A percentile compares a stretch with the other conserved stretches of the same genome.
Conservation (phyloP, 371 early-diverging fungal genomes). For the Mortierella sp. region DNA sequence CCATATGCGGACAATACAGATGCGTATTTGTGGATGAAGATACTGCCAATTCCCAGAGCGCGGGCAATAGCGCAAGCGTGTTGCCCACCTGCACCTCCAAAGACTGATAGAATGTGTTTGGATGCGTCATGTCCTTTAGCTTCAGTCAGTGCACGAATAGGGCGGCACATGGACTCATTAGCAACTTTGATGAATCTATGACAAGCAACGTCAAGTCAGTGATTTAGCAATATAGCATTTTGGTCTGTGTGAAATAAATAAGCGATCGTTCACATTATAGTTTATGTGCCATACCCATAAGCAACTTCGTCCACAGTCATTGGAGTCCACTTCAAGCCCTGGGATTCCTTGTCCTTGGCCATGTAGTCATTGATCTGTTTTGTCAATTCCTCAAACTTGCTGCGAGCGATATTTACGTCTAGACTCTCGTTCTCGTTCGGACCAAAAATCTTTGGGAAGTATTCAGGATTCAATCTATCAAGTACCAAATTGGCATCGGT, state of each 20-base stretch:
- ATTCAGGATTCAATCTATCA: conserved; percentile 88
- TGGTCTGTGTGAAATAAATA: background rate
- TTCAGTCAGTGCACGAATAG: conserved; percentile 94
- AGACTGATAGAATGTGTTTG: conserved; percentile 89
- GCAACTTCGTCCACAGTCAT: conserved; percentile 89
- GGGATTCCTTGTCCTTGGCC: conserved; percentile 55
- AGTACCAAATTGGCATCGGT: conserved; percentile 95
- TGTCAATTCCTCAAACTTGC: conserved; percentile 76
- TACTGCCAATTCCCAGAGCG: conserved; percentile 85
- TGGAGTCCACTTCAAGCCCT: conserved; percentile 32
- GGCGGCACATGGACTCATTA: conserved; percentile 96
- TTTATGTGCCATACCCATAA: conserved; percentile 65
- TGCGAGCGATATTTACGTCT: conserved; percentile 74
- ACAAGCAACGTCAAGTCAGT: background rate
- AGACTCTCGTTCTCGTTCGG: conserved; percentile 86
- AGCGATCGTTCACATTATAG: background rate
- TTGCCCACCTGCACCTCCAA: conserved; percentile 97
- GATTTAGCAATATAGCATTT: background rate
- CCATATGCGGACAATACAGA: conserved; percentile 96
- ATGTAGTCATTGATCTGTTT: conserved; percentile 69
- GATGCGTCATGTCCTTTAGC: conserved; percentile 92
- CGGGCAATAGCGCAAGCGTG: conserved; percentile 95
- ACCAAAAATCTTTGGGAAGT: conserved; percentile 97
- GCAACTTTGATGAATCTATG: conserved; percentile 90
- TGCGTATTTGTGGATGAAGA: conserved; percentile 88